phyloP scores from a whole-genome alignment of 257 asterid species.

The Nicotiana otophora region DNA sequence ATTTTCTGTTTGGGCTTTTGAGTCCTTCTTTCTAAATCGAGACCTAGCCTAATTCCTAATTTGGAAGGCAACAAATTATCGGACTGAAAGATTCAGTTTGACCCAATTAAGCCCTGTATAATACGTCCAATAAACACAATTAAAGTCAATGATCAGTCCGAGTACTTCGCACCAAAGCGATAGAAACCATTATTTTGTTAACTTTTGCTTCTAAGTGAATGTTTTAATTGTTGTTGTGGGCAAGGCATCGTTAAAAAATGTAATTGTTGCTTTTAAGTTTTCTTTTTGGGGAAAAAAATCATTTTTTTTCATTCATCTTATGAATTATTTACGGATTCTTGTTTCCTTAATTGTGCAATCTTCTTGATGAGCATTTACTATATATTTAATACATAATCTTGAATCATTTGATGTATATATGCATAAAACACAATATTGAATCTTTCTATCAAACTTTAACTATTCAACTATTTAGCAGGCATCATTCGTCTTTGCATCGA shows the following conservation, averaged over 20 bases:
- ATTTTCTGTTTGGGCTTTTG: too few species aligned
- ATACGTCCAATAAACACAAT: not conserved
- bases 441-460: not conserved
- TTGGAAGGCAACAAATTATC: not conserved
- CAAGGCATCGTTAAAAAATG: not conserved
- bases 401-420: not conserved
- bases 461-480: not conserved
- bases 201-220: not conserved
- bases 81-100: not conserved
- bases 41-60: not conserved
- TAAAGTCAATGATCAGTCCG: not conserved
- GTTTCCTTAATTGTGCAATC: not conserved
- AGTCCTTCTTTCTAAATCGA: not conserved
- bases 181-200: not conserved
- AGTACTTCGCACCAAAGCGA: not conserved
- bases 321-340: too few species aligned
- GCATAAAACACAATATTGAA: not conserved
- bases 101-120: too few species aligned
- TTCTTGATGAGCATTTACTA: not conserved
- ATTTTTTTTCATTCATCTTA: too few species aligned
- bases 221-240: not conserved
- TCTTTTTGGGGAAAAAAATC: not conserved
- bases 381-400: not conserved
- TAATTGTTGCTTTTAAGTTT: not conserved
- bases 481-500: not conserved